Percentiles rank a stretch among this genome's conserved stretches.
Conservation (phyloP, 73 alveolate genomes). For the Paramecium bursaria region DNA sequence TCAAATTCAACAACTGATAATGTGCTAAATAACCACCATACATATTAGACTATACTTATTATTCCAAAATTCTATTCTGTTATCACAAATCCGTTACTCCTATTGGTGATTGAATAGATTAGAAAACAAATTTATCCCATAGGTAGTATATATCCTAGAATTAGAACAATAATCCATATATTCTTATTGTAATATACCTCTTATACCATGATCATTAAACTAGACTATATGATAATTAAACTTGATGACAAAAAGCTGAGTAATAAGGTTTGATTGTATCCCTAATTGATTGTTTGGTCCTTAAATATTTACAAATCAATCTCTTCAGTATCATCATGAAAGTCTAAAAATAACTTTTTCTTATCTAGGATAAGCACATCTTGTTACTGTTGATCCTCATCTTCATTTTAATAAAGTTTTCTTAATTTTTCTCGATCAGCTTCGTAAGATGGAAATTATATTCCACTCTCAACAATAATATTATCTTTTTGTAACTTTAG, state of each 20-base stretch:
- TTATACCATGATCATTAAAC: not conserved
- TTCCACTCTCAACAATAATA: not conserved
- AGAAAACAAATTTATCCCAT: not conserved
- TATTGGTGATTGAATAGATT: too few species aligned
- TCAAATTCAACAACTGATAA: too few species aligned
- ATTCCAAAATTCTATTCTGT: too few species aligned
- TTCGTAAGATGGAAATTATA: slow-evolving; percentile 4
- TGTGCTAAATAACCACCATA: too few species aligned
- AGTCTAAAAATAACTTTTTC: not conserved
- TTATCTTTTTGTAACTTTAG: slow-evolving; percentile 11
- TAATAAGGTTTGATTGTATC: not conserved
- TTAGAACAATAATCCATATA: slow-evolving; percentile 18
- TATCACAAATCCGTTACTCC: too few species aligned
- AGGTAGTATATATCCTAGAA: slow-evolving; percentile 24
- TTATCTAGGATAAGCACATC: slow-evolving; percentile 17
- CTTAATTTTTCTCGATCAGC: slow-evolving; percentile 18
- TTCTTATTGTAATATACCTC: not conserved
- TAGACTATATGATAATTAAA: slow-evolving; percentile 7
- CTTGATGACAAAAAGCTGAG: not conserved
- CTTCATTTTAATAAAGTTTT: slow-evolving; percentile 9
- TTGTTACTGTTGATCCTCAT: slow-evolving; percentile 19
- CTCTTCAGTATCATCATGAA: slow-evolving; percentile 11
- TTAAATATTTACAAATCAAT: not conserved
- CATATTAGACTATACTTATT: too few species aligned
- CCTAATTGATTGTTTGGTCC: slow-evolving; percentile 4